Percentiles rank a stretch among this genome's conserved stretches.
These are phyloP conservation scores for Aspergillus ustus DNA, from an alignment of 2,329 filamentous ascomycete species.

Conservation along the genomic window DNA sequence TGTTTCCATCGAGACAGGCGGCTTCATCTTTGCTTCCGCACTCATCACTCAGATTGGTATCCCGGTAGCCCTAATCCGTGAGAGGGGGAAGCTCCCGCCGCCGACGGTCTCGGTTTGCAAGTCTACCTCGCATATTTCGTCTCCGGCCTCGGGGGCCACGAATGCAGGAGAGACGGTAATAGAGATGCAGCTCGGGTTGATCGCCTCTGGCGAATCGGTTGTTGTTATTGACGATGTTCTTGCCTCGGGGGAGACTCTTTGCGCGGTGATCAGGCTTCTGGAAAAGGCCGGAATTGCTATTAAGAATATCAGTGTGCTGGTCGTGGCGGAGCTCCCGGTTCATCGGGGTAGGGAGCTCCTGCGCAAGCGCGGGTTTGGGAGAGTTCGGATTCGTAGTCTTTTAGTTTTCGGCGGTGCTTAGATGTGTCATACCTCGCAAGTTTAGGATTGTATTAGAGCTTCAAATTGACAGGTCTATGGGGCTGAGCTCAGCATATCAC, in stretches of 20 bases:
- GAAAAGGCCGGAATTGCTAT: conserved; percentile 46
- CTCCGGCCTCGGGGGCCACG: conserved; percentile 30
- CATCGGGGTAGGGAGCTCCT: conserved; percentile 58
- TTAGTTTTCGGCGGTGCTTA: conserved; percentile 52
- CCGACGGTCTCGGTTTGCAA: conserved; percentile 58
- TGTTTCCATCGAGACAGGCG: conserved; percentile 61
- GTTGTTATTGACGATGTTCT: conserved; percentile 67
- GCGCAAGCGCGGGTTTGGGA: conserved; percentile 54
- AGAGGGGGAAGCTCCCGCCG: conserved; percentile 63
- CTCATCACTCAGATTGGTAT: conserved; percentile 50
- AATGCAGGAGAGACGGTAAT: conserved; percentile 43
- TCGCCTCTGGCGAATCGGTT: conserved; percentile 50
- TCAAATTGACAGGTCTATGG: too few species aligned
- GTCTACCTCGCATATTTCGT: conserved; percentile 59
- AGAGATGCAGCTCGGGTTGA: conserved; percentile 54
- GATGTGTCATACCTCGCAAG: too few species aligned
- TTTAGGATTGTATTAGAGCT: too few species aligned
- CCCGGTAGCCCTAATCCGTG: conserved; percentile 58
- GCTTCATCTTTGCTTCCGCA: conserved; percentile 60
- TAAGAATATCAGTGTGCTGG: conserved; percentile 54
- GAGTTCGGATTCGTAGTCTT: conserved; percentile 57
- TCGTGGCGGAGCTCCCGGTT: conserved; percentile 62
- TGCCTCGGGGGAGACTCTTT: conserved; percentile 60
- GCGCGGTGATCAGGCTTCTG: conserved; percentile 57
- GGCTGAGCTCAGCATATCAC: too few species aligned